Evolutionary conservation across 495 filamentous ascomycete genomes (phyloP).

Genomic region (Lindgomyces ingoldianus): DNA sequence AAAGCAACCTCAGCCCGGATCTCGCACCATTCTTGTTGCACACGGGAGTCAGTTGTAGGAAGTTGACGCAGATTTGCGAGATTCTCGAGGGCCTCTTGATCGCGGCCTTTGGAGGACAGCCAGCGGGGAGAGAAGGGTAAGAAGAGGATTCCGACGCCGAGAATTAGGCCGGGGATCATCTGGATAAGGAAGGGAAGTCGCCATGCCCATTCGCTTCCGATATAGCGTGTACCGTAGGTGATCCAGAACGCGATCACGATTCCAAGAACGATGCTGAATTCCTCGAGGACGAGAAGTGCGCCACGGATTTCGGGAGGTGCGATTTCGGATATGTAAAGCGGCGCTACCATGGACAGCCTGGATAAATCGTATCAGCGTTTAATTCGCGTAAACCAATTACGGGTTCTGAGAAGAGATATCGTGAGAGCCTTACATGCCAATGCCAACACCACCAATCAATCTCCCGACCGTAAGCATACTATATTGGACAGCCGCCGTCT

Average conservation of each 20-base stretch:
- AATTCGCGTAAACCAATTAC: not conserved
- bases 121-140: conserved; percentile 44
- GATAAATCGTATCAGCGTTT: not conserved
- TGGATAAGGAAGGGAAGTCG: conserved; percentile 44
- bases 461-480: conserved; percentile 61
- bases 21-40: conserved; percentile 41
- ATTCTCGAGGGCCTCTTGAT: conserved; percentile 36
- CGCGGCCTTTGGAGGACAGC: conserved; percentile 39
- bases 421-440: conserved; percentile 59
- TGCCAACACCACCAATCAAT: conserved; percentile 62
- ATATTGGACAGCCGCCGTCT: conserved; percentile 58
- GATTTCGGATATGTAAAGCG: conserved; percentile 46
- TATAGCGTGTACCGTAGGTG: conserved; percentile 42
- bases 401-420: conserved; percentile 36
- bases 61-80: conserved; percentile 39
- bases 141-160: conserved; percentile 40
- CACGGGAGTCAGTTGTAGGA: conserved; percentile 33
- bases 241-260: conserved; percentile 46
- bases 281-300: conserved; percentile 41
- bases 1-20: conserved; percentile 42
- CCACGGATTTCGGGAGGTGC: conserved; percentile 44
- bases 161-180: conserved; percentile 39
- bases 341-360: conserved; percentile 37
- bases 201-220: conserved; percentile 38
- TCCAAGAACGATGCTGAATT: conserved; percentile 43